Base-by-base conservation (phyloP, 805 yeast species). In the Candida stauntonica region DNA sequence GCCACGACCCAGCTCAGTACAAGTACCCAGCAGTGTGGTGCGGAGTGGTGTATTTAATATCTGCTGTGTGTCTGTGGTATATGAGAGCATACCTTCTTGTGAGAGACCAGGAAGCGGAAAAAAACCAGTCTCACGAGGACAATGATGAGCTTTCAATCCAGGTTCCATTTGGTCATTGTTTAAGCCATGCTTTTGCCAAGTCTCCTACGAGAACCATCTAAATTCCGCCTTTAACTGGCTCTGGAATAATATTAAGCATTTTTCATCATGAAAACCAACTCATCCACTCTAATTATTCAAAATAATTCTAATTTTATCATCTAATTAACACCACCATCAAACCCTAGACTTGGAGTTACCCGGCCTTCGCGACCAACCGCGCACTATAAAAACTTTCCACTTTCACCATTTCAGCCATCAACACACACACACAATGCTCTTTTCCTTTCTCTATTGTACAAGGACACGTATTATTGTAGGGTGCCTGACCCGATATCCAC, bases 71-170 rank as follows among this genome's bases (percentile, higher is more conserved):
- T 16, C 55, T 76, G 29, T 57, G 71, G 37, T 24, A 74, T 3
- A 49, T 77, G 38, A 64, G 86, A 52, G 81, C 77, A 1, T 77
- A 77, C 63, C 41, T 79, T 11, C 63, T 74, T 18, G 73, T 74
- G 13, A 63, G 86, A 47, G 77, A 75, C 46, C 45, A 39, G 18
- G 33, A 55, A 24, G 60, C 57, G 5, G 60, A 50, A 7, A 56
- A 52, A n/a, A 36, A 27, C 6, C 43, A 37, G 7, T 39, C 50
- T 7, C 52, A 49, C 20, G 51, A 53, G 20, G 68, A 64, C 38
- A 56, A 48, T 26, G 51, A 45, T 28, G 57, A 54, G 34, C 31
- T 46, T 7, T 45, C 53, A 29, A 39, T 54, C 16, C 29, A 31
- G 2, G 56, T 59, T 17, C 15, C 29, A 11, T 18, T 40, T 26